phyloP scores from a whole-genome alignment of 768 basidiomycete species.

The Xerocomellus dryophilus region DNA sequence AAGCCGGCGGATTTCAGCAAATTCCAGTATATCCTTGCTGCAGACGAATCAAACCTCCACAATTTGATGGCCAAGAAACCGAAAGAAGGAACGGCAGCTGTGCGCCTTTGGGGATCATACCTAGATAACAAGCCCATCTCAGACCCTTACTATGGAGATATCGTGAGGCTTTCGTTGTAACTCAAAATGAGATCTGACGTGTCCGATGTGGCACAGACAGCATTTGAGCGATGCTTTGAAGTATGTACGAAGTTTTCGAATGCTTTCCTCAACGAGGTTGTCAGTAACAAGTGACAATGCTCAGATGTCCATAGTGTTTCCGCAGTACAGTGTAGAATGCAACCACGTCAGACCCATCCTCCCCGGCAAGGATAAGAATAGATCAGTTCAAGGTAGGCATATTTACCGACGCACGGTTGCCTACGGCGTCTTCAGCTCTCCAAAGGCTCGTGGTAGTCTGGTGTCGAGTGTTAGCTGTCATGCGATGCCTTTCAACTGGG shows the following conservation, averaged over 20 bases:
- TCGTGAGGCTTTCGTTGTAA: slow-evolving; percentile 38
- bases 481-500: background rate
- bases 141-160: slow-evolving; percentile 83
- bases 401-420: slow-evolving; percentile 74
- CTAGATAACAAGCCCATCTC: slow-evolving; percentile 65
- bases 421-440: slow-evolving; percentile 82
- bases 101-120: slow-evolving; percentile 81
- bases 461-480: slow-evolving; percentile 5
- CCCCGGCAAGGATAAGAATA: background rate
- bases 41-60: slow-evolving; percentile 74
- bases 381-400: slow-evolving; percentile 72
- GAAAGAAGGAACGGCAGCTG: slow-evolving; percentile 54
- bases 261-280: slow-evolving; percentile 73
- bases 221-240: slow-evolving; percentile 74
- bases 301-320: background rate
- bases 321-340: slow-evolving; percentile 6
- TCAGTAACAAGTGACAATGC: slow-evolving; percentile 29
- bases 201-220: slow-evolving; percentile 41
- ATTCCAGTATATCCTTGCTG: slow-evolving; percentile 85
- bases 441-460: slow-evolving; percentile 92
- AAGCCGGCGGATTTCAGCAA: slow-evolving; percentile 59
- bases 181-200: slow-evolving; percentile 2
- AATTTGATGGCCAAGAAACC: slow-evolving; percentile 54
- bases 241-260: slow-evolving; percentile 73
- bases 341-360: slow-evolving; percentile 1